Base-by-base conservation (phyloP, 1,139 yeast species). In the Lodderomyces parapsilosis region DNA sequence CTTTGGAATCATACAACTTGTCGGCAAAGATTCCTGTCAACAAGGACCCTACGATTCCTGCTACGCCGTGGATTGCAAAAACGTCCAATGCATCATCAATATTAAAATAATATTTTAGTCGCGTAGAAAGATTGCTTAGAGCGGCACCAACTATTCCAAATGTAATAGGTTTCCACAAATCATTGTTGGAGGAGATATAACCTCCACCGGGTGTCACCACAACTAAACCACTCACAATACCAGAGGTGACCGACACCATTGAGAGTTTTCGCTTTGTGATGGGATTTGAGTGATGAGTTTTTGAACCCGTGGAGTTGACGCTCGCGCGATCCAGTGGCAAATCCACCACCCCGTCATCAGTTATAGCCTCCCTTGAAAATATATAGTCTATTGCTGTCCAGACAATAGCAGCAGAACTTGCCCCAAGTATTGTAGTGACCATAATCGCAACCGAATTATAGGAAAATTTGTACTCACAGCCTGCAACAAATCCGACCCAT, bases 131-230 rank as follows among this genome's bases (percentile, higher is more conserved):
- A 48, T 73, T 72, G 35, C 74, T 65, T 1, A 58, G 36, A 2
- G 60, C 41, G 0, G 73, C 74, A 1, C 77, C 77, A 8, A 70
- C 51, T 0, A 63, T 56, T 1, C 77, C 78, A 52, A 62, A 70
- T 0, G 71, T 65, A 31, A 72, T 58, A 11, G 68, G 54, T 49
- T 71, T 72, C 78, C 78, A 73, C 39, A 68, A 65, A 20, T 67
- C 73, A 4, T 60, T 53, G 2, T 65, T 57, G 2, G 71, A 60
- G 2, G 74, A 58, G 9, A 69, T 56, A 47, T 65, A 73, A 0
- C 78, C 78, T 9, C 78, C 78, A 5, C 65, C 76, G 1, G 78
- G 78, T 0, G 78, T 72, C 14, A 68, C 61, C 2, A 68, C 75
- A 9, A 72, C 78, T 42, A 73, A 55, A 0, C 78, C 78, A 1